A percentile compares a stretch with the other conserved stretches of the same genome.
Conservation (phyloP, 2,329 filamentous ascomycete genomes). For the Xylaria sp. region DNA sequence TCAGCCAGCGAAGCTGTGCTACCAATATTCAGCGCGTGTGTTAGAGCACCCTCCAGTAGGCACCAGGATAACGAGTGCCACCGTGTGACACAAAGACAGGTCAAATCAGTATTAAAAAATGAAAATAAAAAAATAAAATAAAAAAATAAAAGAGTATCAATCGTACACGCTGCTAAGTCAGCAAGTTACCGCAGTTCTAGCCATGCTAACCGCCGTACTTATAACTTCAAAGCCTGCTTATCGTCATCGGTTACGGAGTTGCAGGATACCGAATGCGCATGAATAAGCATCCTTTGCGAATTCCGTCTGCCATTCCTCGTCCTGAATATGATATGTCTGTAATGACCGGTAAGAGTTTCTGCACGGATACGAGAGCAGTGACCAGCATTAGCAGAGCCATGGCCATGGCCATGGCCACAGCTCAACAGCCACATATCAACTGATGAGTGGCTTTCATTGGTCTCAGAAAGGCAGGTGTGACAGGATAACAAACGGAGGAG, state of each 20-base stretch:
- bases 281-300: neutral
- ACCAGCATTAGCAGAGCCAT: neutral
- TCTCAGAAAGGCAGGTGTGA: slow-evolving; percentile 11
- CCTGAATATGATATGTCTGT: slow-evolving; percentile 10
- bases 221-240: neutral
- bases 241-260: neutral
- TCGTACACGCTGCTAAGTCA: too few relatives aligned
- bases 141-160: too few relatives aligned
- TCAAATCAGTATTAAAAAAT: slow-evolving; percentile 1
- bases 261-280: neutral
- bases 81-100: neutral
- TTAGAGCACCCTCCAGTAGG: slow-evolving; percentile 7
- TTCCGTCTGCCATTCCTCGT: neutral
- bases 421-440: slow-evolving; percentile 7
- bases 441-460: slow-evolving; percentile 21
- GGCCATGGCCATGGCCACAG: neutral
- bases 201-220: too few relatives aligned
- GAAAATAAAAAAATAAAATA: too few relatives aligned
- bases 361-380: slow-evolving; percentile 9
- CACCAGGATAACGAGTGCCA: slow-evolving; percentile 1
- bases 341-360: neutral
- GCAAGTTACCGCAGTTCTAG: too few relatives aligned
- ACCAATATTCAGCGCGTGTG: slow-evolving; percentile 21
- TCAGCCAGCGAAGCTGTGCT: neutral
- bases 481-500: slow-evolving; percentile 4